A percentile compares a stretch with the other conserved stretches of the same genome.
These are phyloP conservation scores for Orbilia oligospora DNA, from an alignment of 2,329 filamentous ascomycete species.

Conservation along the genomic window DNA sequence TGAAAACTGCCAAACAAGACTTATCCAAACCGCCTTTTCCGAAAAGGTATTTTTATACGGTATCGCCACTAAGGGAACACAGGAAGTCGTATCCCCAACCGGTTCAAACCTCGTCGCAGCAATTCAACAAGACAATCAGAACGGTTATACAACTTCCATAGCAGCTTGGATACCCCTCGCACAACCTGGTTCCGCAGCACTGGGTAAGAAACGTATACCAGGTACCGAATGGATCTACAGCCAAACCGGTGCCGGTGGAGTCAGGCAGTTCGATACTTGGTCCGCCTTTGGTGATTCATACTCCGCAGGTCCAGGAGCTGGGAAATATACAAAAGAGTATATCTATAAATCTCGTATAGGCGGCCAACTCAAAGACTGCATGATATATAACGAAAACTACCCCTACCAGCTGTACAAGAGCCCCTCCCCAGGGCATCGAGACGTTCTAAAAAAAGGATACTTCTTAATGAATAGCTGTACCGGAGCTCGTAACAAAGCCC, in stretches of 20 bases:
- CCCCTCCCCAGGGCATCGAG: neutral
- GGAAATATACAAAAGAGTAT: neutral
- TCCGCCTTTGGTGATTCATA: conserved; percentile 27
- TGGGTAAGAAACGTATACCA: conserved; percentile 12
- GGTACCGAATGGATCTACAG: conserved; percentile 3
- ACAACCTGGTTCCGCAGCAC: conserved; percentile 10
- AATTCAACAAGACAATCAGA: conserved; percentile 22
- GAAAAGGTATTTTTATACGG: conserved; percentile 62
- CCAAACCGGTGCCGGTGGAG: neutral
- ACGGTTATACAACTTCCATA: conserved; percentile 31
- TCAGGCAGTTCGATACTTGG: neutral
- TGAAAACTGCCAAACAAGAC: conserved; percentile 68
- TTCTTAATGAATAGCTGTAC: conserved; percentile 30
- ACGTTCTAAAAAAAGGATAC: neutral
- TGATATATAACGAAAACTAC: conserved; percentile 27
- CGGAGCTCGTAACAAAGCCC: conserved; percentile 11
- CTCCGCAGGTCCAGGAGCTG: conserved; percentile 27
- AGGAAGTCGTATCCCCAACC: conserved; percentile 61
- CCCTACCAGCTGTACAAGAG: neutral
- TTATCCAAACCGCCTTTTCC: conserved; percentile 64
- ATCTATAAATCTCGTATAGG: conserved; percentile 7
- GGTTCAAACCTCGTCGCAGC: conserved; percentile 1
- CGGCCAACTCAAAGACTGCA: conserved; percentile 21
- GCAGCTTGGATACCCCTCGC: conserved; percentile 25
- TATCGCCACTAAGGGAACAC: conserved; percentile 54